These are phyloP conservation scores for Discostella stelligera DNA, from an alignment of 352 stramenopile genomes.

Conservation along the genomic window DNA sequence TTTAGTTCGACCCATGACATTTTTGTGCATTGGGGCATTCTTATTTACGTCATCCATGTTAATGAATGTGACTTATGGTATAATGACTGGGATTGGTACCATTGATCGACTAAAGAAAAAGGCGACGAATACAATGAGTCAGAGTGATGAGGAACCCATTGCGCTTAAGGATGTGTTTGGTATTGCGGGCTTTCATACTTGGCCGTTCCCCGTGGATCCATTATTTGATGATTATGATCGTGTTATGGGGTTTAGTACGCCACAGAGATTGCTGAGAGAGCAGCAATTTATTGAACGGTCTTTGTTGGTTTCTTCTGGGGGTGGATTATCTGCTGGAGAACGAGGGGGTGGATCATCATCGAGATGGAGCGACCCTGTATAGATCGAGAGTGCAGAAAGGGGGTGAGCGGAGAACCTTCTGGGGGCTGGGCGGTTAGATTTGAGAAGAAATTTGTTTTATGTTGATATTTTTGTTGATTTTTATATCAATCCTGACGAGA, in stretches of 20 bases:
- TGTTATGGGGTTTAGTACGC: constrained; percentile 72
- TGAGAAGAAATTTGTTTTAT: background rate
- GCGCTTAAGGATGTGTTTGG: constrained; percentile 80
- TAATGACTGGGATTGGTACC: constrained; percentile 85
- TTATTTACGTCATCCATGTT: constrained; percentile 80
- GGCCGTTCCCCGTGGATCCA: constrained; percentile 78
- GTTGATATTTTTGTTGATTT: background rate
- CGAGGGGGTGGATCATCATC: background rate
- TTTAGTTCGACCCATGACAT: constrained; percentile 75
- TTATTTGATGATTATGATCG: constrained; percentile 80
- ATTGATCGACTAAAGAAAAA: constrained; percentile 85
- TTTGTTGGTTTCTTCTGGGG: background rate
- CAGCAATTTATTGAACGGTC: constrained; percentile 55
- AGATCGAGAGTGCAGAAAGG: background rate
- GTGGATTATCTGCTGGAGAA: background rate
- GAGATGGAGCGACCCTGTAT: background rate
- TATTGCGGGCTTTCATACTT: constrained; percentile 72
- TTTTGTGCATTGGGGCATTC: constrained; percentile 71
- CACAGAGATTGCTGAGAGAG: constrained; percentile 68
- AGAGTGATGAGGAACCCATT: constrained; percentile 71
- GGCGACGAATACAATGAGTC: constrained; percentile 58
- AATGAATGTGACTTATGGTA: constrained; percentile 84
- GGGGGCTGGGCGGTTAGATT: background rate
- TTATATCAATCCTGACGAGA: background rate
- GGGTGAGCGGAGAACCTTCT: background rate